Evolutionary conservation across 306 rosid genomes (phyloP).

Genomic region (Hippophae gyantsensis): DNA sequence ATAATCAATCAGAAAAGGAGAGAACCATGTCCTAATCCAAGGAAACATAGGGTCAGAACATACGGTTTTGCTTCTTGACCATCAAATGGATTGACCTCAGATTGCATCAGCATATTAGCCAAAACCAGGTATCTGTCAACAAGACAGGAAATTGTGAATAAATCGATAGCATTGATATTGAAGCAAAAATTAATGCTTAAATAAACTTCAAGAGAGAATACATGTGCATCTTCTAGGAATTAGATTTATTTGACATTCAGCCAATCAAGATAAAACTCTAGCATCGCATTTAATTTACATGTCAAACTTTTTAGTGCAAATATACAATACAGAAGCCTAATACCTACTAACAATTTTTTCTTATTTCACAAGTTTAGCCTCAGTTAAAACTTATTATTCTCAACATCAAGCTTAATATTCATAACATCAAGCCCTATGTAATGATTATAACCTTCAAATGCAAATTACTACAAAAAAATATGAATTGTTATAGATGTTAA

Average conservation of each 20-base stretch:
- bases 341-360: too few relatives aligned
- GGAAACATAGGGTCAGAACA: conserved; percentile 13
- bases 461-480: background rate
- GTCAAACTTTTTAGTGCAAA: too few relatives aligned
- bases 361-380: too few relatives aligned
- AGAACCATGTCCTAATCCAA: background rate
- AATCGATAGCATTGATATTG: background rate
- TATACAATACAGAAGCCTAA: too few relatives aligned
- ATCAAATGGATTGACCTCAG: conserved; percentile 48
- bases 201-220: background rate
- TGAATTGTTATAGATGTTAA: background rate
- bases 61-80: conserved; percentile 54
- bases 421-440: too few relatives aligned
- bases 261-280: background rate
- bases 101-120: conserved; percentile 62
- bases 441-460: background rate
- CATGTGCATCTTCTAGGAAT: background rate
- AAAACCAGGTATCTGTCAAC: conserved; percentile 67
- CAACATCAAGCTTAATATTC: too few relatives aligned
- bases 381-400: too few relatives aligned
- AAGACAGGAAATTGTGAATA: conserved; percentile 6
- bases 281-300: too few relatives aligned
- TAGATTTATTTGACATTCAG: background rate
- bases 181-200: background rate
- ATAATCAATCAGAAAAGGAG: conserved; percentile 16